Evolutionary conservation across 1,139 yeast genomes (phyloP), one percentile per base, ranked within the genome.

Genomic region (Candida sanyaensis): DNA sequence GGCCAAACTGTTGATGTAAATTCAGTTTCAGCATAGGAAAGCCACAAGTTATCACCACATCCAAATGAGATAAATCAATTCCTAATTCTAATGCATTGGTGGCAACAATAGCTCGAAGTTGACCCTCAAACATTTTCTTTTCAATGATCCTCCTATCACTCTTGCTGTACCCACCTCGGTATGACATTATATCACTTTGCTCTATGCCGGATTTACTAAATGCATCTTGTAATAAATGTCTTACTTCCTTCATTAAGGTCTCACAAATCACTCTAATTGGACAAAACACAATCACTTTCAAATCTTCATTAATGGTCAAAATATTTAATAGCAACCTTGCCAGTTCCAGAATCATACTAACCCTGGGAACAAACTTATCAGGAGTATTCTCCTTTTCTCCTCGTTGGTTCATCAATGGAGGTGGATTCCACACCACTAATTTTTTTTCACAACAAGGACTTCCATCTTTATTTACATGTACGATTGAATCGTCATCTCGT

Each of bases 1-100:
- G 77, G 33, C 99, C 99, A 71, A 95, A 86, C 60, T 93, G 99
- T 64, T 93, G 99, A 56, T 93, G 90, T 60, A 93, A 78, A 53
- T 90, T 90, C 52, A 95, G 86, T 50, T 91, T 78, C 52, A 96
- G 88, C 37, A 83, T 71, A 0, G 99, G 99, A 55, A 93, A 95
- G 0, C 98, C 98, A 58, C 96, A 90, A 65, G 91, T 82, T 1
- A 93, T 70, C 0, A 92, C 98, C 1, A 96, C 91, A 66, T 93
- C 99, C 45, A 93, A 71, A 24, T 87, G 88, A 41, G 98, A 96
- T 53, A 93, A 86, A 71, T 93, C 99, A 45, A 93, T 89, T 43
- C 99, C 99, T 45, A 93, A 75, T 62, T 93, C 99, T 50, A 93
- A 70, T 0, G 99, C 99, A 66, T 91, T 91, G 0, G 99, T 95